Evolutionary conservation across 2,329 filamentous ascomycete genomes (phyloP).

Genomic region (Penicillium psychrosexuale): DNA sequence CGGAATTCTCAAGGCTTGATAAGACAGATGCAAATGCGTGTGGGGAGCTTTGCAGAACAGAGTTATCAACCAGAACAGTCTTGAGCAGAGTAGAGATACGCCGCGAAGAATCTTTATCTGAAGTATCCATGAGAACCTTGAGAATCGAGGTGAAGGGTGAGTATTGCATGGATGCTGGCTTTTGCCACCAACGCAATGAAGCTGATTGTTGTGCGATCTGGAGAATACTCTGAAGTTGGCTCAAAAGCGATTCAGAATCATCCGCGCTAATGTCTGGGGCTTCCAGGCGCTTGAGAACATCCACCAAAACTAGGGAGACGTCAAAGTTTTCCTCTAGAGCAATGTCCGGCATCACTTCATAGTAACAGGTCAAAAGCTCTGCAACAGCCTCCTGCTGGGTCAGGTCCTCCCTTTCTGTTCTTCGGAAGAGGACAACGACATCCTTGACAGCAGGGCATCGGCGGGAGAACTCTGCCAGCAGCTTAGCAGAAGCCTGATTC

Average conservation of each 20-base stretch:
- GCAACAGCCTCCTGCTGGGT: constrained; percentile 77
- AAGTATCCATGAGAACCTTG: constrained; percentile 35
- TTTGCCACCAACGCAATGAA: constrained; percentile 87
- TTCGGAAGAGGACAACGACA: constrained; percentile 69
- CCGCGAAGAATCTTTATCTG: constrained; percentile 31
- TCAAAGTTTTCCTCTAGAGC: constrained; percentile 85
- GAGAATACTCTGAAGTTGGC: constrained; percentile 79
- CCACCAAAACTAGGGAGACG: constrained; percentile 71
- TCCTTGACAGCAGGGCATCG: constrained; percentile 80
- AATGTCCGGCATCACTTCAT: constrained; percentile 73
- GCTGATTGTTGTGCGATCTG: constrained; percentile 76
- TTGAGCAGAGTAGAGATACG: constrained; percentile 35
- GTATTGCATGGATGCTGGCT: constrained; percentile 47
- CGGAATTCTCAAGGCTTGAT: constrained; percentile 37
- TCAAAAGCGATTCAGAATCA: constrained; percentile 57
- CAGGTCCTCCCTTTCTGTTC: constrained; percentile 64
- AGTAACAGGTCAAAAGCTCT: constrained; percentile 77
- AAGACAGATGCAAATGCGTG: constrained; percentile 38
- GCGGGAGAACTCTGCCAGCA: constrained; percentile 72
- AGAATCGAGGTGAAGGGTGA: constrained; percentile 43
- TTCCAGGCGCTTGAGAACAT: constrained; percentile 63
- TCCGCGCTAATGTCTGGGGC: constrained; percentile 44
- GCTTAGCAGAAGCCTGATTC: constrained; percentile 64
- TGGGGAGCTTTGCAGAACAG: constrained; percentile 32
- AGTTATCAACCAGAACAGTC: constrained; percentile 38